Evolutionary conservation across 345 rosid genomes (phyloP), one percentile per base, ranked within the genome.

Genomic region (Murraya koenigii): DNA sequence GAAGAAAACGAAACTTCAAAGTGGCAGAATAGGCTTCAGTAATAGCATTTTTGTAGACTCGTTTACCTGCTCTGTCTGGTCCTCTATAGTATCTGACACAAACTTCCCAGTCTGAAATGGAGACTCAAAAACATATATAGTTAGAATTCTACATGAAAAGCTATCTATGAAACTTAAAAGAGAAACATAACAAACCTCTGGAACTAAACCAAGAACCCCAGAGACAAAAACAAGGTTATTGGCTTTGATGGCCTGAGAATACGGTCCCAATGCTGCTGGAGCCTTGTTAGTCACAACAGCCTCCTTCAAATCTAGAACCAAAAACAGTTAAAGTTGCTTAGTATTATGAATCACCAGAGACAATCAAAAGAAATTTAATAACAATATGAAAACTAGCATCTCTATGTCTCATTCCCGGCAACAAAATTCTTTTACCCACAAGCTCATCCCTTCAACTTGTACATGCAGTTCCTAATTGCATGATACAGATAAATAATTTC

Each of bases 231-330:
- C 68, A 78, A 91, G 85, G 76, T 97, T 85, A 83, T 91, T 86
- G 80, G 89, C 86, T 81, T 90, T 94, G 79, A 93, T 93, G 6
- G 97, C 98, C 88, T 93, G 97, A 75, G 97, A 90, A 86, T 94
- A 94, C 0, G 97, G 97, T 73, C 99, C 99, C 69, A 93, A 72
- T 8, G 97, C 98, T 39, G 97, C 98, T 5, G 97, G 97, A 77
- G 99, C 97, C 81, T 94, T 93, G 38, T 92, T 91, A 1, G 98
- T 93, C 33, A 79, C 80, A 72, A 91, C 93, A 60, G 83, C 91
- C 85, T 89, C 95, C 85, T 96, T 94, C 71, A 70, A 73, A 73
- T 78, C 97, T 96, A 74, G 81, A 88, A 76, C 35, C 72, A 77
- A 30, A 77, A 22, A 72, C 23, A 32, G 20, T 36, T 17, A 38